Conservation (phyloP, 805 yeast genomes). For the Sporopachydermia quercuum region DNA sequence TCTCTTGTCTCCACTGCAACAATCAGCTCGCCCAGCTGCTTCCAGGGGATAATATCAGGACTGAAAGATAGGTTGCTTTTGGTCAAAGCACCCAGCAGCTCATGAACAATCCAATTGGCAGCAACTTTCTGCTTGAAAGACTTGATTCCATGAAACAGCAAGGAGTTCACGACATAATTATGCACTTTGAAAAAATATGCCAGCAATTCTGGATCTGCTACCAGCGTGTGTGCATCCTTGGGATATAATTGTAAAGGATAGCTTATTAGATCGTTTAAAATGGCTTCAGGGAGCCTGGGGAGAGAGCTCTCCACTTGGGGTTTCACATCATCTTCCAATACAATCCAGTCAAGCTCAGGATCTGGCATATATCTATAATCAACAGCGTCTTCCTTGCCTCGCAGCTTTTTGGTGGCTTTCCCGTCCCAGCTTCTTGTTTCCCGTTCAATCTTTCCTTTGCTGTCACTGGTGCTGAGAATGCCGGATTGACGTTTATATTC, state of each 20-base stretch:
- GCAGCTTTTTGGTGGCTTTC: slow-evolving; percentile 40
- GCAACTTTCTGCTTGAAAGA: slow-evolving; percentile 24
- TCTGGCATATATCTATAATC: slow-evolving; percentile 95
- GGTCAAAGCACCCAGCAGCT: slow-evolving; percentile 54
- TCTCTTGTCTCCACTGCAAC: slow-evolving; percentile 27
- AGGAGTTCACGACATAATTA: slow-evolving; percentile 12
- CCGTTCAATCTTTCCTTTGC: slow-evolving; percentile 20
- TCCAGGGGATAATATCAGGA: slow-evolving; percentile 21
- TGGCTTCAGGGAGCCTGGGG: slow-evolving; percentile 50
- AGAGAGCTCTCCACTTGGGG: slow-evolving; percentile 22
- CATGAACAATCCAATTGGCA: slow-evolving; percentile 75
- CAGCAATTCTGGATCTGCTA: slow-evolving; percentile 35
- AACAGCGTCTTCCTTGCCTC: slow-evolving; percentile 67
- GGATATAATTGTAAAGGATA: slow-evolving; percentile 42
- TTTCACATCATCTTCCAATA: slow-evolving; percentile 28
- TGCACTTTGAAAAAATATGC: slow-evolving; percentile 37
- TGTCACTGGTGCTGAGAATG: slow-evolving; percentile 27
- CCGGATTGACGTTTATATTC: slow-evolving; percentile 62
- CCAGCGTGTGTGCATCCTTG: slow-evolving; percentile 62
- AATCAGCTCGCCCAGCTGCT: slow-evolving; percentile 40
- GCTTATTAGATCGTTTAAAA: slow-evolving; percentile 28
- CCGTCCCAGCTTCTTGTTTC: slow-evolving; percentile 96
- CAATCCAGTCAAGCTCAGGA: slow-evolving; percentile 61
- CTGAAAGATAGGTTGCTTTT: slow-evolving; percentile 28
- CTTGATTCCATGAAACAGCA: too few species aligned